A percentile compares a stretch with the other conserved stretches of the same genome.
Evolutionary conservation across 257 asterid species (phyloP).

Genomic region (Prunella vulgaris): DNA sequence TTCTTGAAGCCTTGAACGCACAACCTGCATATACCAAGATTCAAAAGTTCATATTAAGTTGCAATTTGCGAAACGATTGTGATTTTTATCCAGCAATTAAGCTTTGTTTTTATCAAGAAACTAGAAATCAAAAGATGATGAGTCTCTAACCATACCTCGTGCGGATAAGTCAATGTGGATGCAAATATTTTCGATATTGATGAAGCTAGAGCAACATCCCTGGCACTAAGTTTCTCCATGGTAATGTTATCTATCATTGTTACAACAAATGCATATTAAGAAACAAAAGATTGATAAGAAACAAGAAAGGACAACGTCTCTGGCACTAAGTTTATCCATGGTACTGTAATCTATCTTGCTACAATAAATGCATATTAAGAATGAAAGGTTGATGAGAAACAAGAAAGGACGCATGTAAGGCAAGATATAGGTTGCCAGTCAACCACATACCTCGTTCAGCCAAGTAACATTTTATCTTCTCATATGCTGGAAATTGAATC

Average conservation of each 20-base stretch:
- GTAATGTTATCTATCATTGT: no score
- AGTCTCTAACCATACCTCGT: constrained; percentile 27
- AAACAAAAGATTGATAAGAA: background rate
- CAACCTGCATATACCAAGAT: constrained; percentile 50
- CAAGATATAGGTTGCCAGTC: background rate
- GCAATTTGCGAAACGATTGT: no score
- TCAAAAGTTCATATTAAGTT: no score
- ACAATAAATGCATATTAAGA: constrained; percentile 19
- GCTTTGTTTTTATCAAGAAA: background rate
- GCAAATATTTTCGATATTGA: constrained; percentile 94
- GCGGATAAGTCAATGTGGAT: constrained; percentile 90
- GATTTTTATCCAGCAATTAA: no score
- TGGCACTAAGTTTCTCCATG: constrained; percentile 66
- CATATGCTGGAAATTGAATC: constrained; percentile 91
- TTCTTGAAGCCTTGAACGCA: constrained; percentile 95
- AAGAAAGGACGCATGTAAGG: background rate
- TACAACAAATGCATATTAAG: constrained; percentile 19
- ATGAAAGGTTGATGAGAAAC: constrained; percentile 1
- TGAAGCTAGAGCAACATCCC: constrained; percentile 88
- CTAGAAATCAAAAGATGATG: background rate
- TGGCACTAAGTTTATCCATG: constrained; percentile 67
- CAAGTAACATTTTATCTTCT: constrained; percentile 73
- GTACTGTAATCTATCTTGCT: constrained; percentile 57
- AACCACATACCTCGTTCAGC: constrained; percentile 56
- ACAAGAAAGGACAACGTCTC: constrained; percentile 39